Evolutionary conservation across 2,329 filamentous ascomycete species (phyloP), one percentile per base, ranked within the genome.

Genomic region (Hypomyces perniciosus): DNA sequence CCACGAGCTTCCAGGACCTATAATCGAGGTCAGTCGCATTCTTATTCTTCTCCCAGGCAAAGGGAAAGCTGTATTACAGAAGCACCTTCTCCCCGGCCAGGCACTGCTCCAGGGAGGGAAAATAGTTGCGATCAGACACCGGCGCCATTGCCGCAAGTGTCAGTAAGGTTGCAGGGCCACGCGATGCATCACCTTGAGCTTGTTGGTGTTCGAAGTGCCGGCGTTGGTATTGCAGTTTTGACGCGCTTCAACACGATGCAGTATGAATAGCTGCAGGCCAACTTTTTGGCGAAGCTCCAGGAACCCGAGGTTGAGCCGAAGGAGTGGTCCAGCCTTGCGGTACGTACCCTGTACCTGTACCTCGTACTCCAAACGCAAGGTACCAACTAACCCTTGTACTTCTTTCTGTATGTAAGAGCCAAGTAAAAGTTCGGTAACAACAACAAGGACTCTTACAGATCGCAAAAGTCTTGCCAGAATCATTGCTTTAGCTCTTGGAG

Each of bases 81-180:
- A 96, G 77, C 65, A 86, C 79, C 63, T 81, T 80, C 68, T 92
- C 84, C 72, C 89, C 88, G 62, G 81, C 85, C 63, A 97, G 79
- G 72, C 89, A 95, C 66, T 87, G 84, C 70, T 90, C 86, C 70
- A 96, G 78, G 65, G 90, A 83, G 65, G 91, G 89, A 64, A 95
- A 87, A 73, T 91, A 93, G 67, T 80, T 76, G 65, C 76, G 74
- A 72, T 86, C 84, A 64, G 81, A 78, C 65, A 81, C 73, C 70
- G 84, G 78, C 74, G 83, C 85, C 86, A 90, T 90, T 74, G 71
- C 75, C 74, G 68, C 72, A 68, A 72, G 70, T 70, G 72, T 78
- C 72, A 75, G 72, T 71, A 69, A 53, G 61, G 66, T 59, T 63
- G 62, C 62, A 65, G 64, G 60, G 63, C 58, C 63, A 64, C 61